These are phyloP conservation scores for Penicillium verrucosum DNA, from an alignment of 2,329 filamentous ascomycete species.

Conservation along the genomic window DNA sequence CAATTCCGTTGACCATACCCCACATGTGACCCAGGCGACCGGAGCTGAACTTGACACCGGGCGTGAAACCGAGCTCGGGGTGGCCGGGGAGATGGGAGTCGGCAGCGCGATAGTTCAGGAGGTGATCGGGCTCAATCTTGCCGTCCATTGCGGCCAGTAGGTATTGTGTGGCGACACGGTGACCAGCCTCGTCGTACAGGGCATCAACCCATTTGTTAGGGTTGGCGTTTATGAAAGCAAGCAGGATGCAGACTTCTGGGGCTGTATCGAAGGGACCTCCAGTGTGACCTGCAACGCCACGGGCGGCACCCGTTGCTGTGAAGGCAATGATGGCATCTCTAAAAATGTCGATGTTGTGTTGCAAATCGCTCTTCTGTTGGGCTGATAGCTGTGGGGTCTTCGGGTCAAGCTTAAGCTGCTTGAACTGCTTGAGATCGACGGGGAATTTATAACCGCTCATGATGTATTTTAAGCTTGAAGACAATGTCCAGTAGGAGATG, in stretches of 20 bases:
- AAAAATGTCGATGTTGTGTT: slow-evolving; percentile 39
- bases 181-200: slow-evolving; percentile 40
- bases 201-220: slow-evolving; percentile 33
- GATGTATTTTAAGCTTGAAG: not conserved
- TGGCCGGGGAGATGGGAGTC: slow-evolving; percentile 42
- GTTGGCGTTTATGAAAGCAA: slow-evolving; percentile 36
- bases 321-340: slow-evolving; percentile 42
- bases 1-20: slow-evolving; percentile 40
- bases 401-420: slow-evolving; percentile 36
- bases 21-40: slow-evolving; percentile 43
- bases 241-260: slow-evolving; percentile 41
- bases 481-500: not conserved
- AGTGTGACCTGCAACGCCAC: slow-evolving; percentile 40
- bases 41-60: slow-evolving; percentile 41
- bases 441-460: slow-evolving; percentile 25
- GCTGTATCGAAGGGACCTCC: slow-evolving; percentile 42
- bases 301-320: slow-evolving; percentile 38
- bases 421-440: slow-evolving; percentile 36
- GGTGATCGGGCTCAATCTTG: slow-evolving; percentile 38
- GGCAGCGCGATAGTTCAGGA: slow-evolving; percentile 42
- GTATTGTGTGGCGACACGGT: slow-evolving; percentile 43
- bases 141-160: slow-evolving; percentile 37
- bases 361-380: slow-evolving; percentile 37
- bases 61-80: slow-evolving; percentile 40
- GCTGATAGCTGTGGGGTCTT: slow-evolving; percentile 33